Evolutionary conservation across 2,329 filamentous ascomycete species (phyloP), one percentile per base, ranked within the genome.

Genomic region (Aspergillus sergii): DNA sequence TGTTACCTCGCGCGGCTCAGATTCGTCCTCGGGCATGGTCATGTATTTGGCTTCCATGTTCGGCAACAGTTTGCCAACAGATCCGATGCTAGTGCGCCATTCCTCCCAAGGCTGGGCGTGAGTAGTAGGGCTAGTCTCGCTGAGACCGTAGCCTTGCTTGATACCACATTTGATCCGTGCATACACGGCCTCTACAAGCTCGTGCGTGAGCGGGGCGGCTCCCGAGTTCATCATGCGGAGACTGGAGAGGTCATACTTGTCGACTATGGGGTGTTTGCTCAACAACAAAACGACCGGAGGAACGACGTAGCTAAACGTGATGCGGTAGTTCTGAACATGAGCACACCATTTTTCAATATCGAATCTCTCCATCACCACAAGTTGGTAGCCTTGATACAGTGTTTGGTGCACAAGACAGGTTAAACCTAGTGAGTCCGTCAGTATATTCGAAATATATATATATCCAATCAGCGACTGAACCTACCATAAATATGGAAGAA

Each of bases 71-170:
- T 85, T 87, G 14, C 94, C 94, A 0, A 94, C 91, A 0, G 90
- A 90, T 23, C 93, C 94, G 69, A 94, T 89, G 54, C 86, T 88
- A 57, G 84, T 88, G 65, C 88, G 82, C 92, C 93, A 97, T 68
- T 92, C 89, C 41, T 88, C 86, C 82, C 91, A 89, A 9, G 84
- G 81, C 77, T 93, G 92, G 11, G 87, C 87, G 69, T 93, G 89
- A 0, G 92, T 91, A 1, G 88, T 90, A 0, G 94, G 93, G 30
- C 89, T 89, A 16, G 93, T 96, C 81, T 98, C 94, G 6, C 89
- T 93, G 6, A 98, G 84, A 0, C 94, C 94, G 73, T 97, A 98
- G 21, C 92, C 94, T 79, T 98, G 94, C 82, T 97, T 97, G 64
- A 97, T 88, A 2, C 90, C 89, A 23, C 96, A 84, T 58, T 88